phyloP scores from a whole-genome alignment of 139 green algal genomes.

The Volvox africanus region DNA sequence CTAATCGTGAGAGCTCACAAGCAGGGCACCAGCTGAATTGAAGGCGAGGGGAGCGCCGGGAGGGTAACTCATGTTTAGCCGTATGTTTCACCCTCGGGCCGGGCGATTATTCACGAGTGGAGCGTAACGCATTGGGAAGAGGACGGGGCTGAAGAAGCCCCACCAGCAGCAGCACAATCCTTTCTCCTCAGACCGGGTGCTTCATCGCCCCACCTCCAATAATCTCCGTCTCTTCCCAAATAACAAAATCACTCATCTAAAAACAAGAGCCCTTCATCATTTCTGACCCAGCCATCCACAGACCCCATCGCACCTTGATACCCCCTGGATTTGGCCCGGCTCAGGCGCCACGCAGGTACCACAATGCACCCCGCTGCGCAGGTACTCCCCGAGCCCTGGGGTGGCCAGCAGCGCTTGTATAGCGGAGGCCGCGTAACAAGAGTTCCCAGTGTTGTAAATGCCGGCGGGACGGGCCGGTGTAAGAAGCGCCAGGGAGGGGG shows the following conservation, averaged over 20 bases:
- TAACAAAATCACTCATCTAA: too few relatives aligned
- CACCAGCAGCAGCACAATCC: too few relatives aligned
- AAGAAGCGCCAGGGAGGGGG: background rate
- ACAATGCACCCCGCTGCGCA: constrained; percentile 38
- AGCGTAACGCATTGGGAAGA: too few relatives aligned
- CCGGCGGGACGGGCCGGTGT: constrained; percentile 20
- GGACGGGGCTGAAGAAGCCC: too few relatives aligned
- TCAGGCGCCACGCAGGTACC: background rate
- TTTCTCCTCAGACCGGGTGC: too few relatives aligned
- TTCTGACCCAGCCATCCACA: constrained; percentile 5
- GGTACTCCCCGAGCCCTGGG: constrained; percentile 33
- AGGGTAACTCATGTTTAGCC: too few relatives aligned
- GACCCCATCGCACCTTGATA: background rate
- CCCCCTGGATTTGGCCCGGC: background rate
- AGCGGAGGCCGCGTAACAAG: constrained; percentile 53
- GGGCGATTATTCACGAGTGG: too few relatives aligned
- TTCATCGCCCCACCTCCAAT: too few relatives aligned
- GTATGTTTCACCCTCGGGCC: too few relatives aligned
- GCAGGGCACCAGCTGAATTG: constrained; percentile 15
- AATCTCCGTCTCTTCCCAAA: background rate
- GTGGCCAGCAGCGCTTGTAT: constrained; percentile 52
- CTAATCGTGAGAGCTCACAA: constrained; percentile 18
- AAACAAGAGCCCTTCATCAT: background rate
- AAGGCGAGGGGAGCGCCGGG: too few relatives aligned
- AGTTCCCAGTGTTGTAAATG: constrained; percentile 60